Evolutionary conservation across 2,329 filamentous ascomycete genomes (phyloP).

Genomic region (Metarhizium album): DNA sequence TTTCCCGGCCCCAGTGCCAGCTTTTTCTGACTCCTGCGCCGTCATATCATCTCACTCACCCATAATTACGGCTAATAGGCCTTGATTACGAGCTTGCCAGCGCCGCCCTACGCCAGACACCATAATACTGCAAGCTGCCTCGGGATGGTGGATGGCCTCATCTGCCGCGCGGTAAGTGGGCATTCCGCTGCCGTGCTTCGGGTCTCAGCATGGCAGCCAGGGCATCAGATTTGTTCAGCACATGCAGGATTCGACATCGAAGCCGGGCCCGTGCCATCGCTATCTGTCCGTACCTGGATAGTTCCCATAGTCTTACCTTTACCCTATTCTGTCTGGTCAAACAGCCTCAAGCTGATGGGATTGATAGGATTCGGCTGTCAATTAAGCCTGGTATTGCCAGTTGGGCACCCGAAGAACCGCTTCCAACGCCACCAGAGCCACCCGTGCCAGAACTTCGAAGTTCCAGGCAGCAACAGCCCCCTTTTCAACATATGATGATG

Average conservation of each 20-base stretch:
- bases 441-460: neutral
- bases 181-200: neutral
- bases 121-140: neutral
- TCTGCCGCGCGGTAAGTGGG: neutral
- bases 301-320: neutral
- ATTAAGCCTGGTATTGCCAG: neutral
- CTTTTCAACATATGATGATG: neutral
- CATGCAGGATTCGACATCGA: neutral
- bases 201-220: neutral
- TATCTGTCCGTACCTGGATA: neutral
- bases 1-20: neutral
- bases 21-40: neutral
- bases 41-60: no score
- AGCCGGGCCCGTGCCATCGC: neutral
- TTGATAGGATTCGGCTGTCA: neutral
- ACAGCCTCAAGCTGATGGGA: neutral
- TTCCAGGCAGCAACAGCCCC: neutral
- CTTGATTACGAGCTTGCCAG: neutral
- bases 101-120: neutral
- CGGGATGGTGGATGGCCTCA: neutral
- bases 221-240: neutral
- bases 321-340: neutral
- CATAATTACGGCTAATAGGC: neutral
- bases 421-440: neutral
- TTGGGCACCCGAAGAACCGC: neutral